Base-by-base conservation (phyloP, 2,329 filamentous ascomycete species). In the Colletotrichum phormii region DNA sequence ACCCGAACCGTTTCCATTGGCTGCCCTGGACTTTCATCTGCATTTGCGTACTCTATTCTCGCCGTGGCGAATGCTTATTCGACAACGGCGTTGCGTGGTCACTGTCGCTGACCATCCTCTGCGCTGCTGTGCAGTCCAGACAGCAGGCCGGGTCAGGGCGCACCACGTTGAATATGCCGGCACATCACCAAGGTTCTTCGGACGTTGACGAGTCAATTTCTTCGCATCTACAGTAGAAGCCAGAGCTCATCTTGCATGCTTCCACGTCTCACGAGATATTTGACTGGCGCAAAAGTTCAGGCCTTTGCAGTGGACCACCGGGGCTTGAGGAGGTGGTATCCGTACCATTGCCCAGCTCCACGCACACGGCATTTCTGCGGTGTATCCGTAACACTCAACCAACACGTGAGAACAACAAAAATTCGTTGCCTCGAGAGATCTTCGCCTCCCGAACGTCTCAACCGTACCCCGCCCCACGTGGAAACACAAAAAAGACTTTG, bases 1-100 rank as follows among this genome's bases (percentile, higher is more conserved):
- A 57, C 67, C 66, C 71, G 37, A 6, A n/a, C 49, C 33, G 42
- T 13, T 60, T 13, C 59, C 46, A 67, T 72, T 64, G 65, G 65
- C 33, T 55, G 24, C n/a, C 35, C 11, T 49, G 37, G 18, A 42
- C n/a, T 7, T 59, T 29, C 42, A 26, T 29, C 65, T 72, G 69
- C 59, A 54, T 65, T 59, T 12, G 13, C 53, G 33, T 54, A 59
- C 60, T 26, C 71, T 71, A 42, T 58, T 51, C 37, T 64, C n/a
- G 31, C 71, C 67, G 61, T 73, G 71, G 55, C 67, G 71, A 35
- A 49, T 31, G 31, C 71, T 71, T 13, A 71, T 73, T 73, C 67
- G 71, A 73, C 49, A 26, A 55, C 59, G 35, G 37, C 37, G 22
- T 15, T 26, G 7, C 22, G 6, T 54, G 29, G n/a, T 57, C 37